Base-by-base conservation (phyloP, 164 flowering plant genomes). In the Piper longum region DNA sequence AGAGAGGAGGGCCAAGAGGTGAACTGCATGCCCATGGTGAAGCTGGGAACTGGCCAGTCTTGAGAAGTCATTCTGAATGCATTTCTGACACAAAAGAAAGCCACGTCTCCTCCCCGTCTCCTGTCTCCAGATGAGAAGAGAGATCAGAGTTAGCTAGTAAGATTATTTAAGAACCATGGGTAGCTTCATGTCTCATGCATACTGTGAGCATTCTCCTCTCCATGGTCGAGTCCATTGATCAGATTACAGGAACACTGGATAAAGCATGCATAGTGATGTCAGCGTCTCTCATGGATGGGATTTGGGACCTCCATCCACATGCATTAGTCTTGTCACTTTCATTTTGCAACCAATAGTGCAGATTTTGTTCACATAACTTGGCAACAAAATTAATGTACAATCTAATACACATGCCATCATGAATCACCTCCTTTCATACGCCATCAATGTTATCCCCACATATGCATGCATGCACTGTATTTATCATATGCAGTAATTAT, bases 251-350 rank as follows among this genome's bases (percentile, higher is more conserved):
- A 61, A 9, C 60, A 16, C 56, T 7, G 66, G 51, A 69, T 56
- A 60, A 59, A 70, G 40, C 63, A 71, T 67, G 71, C 64, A 64
- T 73, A 63, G 69, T 54, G 26, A 16, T 57, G 60, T 57, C 60
- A 36, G 39, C 41, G 60, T 26, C 60, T 57, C 52, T 48, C 65
- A 13, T 59, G 62, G 48, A 43, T 54, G 56, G 52, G 71, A 61
- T 61, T 41, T 60, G 61, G 36, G 68, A 64, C 60, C 7, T 48
- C 52, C 52, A 48, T 14, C 52, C 52, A 9, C 52, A 48, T 5
- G 3, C 14, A 12, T 14, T 9, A 8, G 52, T 48, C 52, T 48
- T 48, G 52, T 48, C 52, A 48, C 9, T 9, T 48, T 48, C 52
- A 48, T 48, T 5, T 48, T 26, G 36, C 36, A 26, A 4, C 52